Evolutionary conservation across 2,329 filamentous ascomycete species (phyloP).

Genomic region (Davidsoniella eucalypti): DNA sequence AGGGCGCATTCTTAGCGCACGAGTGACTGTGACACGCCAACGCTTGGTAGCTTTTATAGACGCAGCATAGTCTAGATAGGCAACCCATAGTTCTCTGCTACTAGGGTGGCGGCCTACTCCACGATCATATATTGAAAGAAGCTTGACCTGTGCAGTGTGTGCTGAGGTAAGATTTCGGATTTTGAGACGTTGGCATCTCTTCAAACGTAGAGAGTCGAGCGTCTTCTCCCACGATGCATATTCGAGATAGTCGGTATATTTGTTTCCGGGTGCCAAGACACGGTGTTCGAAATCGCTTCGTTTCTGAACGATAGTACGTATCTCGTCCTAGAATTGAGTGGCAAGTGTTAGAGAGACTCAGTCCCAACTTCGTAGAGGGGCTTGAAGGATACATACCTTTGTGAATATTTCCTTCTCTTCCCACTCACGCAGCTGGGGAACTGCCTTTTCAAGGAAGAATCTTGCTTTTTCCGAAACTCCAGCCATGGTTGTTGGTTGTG

Average conservation of each 20-base stretch:
- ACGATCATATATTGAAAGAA: constrained; percentile 80
- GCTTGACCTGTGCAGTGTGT: constrained; percentile 60
- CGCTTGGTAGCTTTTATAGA: constrained; percentile 49
- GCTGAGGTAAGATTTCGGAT: constrained; percentile 50
- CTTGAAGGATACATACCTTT: constrained; percentile 33
- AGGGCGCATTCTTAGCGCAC: constrained; percentile 71
- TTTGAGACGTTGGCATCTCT: constrained; percentile 66
- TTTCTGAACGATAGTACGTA: constrained; percentile 73
- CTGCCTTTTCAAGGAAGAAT: constrained; percentile 82
- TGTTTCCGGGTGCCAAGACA: constrained; percentile 65
- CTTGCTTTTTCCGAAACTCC: constrained; percentile 84
- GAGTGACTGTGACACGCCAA: constrained; percentile 46
- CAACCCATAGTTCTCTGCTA: constrained; percentile 68
- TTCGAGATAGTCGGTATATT: constrained; percentile 61
- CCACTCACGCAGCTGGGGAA: constrained; percentile 83
- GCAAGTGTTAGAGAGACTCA: constrained; percentile 5
- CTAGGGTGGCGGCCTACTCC: constrained; percentile 72
- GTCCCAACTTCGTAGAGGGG: background rate
- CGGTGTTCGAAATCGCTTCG: constrained; percentile 88
- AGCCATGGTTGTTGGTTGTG: constrained; percentile 41
- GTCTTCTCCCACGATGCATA: constrained; percentile 62
- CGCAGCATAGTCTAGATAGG: constrained; percentile 71
- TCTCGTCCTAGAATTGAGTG: constrained; percentile 51
- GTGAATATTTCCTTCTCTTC: constrained; percentile 84
- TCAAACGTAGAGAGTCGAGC: constrained; percentile 60